phyloP scores from a whole-genome alignment of 2,329 filamentous ascomycete genomes.

The Aspergillus amoenus region DNA sequence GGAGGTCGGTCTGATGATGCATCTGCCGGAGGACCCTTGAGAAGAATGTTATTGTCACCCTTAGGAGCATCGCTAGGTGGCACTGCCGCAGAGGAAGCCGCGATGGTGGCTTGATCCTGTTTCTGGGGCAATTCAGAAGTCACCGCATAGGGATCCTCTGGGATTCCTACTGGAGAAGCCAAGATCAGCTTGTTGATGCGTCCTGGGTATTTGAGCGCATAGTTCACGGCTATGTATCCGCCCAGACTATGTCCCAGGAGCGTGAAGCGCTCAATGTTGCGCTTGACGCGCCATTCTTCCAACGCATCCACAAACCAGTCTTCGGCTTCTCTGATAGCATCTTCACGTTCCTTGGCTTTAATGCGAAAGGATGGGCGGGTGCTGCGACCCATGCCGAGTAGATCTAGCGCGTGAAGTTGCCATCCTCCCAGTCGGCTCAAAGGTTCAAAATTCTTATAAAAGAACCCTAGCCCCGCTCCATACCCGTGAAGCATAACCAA shows the following conservation, averaged over 20 bases:
- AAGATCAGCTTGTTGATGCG: constrained; percentile 94
- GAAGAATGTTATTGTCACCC: constrained; percentile 55
- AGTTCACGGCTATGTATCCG: constrained; percentile 91
- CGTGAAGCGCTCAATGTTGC: constrained; percentile 90
- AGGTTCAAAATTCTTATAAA: constrained; percentile 96
- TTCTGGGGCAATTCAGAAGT: constrained; percentile 75
- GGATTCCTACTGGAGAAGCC: constrained; percentile 89
- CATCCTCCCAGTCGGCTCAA: constrained; percentile 76
- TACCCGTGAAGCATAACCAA: constrained; percentile 97
- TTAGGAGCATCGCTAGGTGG: constrained; percentile 26
- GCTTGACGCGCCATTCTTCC: constrained; percentile 89
- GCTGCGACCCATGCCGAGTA: constrained; percentile 92
- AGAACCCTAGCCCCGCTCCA: constrained; percentile 92
- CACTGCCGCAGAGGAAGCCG: constrained; percentile 22
- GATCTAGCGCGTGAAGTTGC: constrained; percentile 89
- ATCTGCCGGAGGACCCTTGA: constrained; percentile 32
- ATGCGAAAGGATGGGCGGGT: constrained; percentile 81
- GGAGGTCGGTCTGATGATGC: constrained; percentile 46
- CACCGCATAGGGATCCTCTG: constrained; percentile 88
- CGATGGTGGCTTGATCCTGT: constrained; percentile 63
- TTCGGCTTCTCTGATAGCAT: constrained; percentile 84
- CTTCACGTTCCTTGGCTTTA: constrained; percentile 74
- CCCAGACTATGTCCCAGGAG: constrained; percentile 90
- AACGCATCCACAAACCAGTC: constrained; percentile 94
- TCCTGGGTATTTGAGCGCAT: constrained; percentile 94